phyloP scores from a whole-genome alignment of 352 stramenopile species.

The Globisporangium barbulae region DNA sequence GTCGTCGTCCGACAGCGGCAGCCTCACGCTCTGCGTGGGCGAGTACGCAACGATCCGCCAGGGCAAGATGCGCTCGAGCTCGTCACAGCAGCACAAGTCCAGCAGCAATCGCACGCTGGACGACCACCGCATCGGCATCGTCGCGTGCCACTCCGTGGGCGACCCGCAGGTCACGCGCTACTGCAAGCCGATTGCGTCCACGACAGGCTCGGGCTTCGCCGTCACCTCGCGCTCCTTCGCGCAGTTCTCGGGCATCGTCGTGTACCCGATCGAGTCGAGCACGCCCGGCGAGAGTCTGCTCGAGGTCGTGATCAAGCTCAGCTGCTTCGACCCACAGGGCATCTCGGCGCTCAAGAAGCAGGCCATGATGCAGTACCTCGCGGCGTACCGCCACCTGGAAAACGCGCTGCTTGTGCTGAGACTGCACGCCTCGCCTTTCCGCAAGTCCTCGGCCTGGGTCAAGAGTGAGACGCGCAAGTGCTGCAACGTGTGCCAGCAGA shows the following conservation, averaged over 20 bases:
- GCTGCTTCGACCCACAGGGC: slow-evolving; percentile 48
- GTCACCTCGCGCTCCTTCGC: slow-evolving; percentile 40
- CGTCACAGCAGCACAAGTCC: neutral
- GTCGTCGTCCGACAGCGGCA: slow-evolving; percentile 14
- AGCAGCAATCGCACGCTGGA: slow-evolving; percentile 13
- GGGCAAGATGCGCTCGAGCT: slow-evolving; percentile 30
- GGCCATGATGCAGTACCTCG: slow-evolving; percentile 51
- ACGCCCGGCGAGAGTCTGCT: slow-evolving; percentile 35
- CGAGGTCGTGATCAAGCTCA: slow-evolving; percentile 67
- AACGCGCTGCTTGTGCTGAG: slow-evolving; percentile 59
- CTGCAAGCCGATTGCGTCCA: slow-evolving; percentile 51
- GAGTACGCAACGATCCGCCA: slow-evolving; percentile 64
- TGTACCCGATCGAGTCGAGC: slow-evolving; percentile 48
- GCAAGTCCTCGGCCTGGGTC: slow-evolving; percentile 56
- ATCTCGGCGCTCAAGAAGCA: slow-evolving; percentile 35
- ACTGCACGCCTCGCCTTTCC: slow-evolving; percentile 50
- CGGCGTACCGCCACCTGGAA: slow-evolving; percentile 43
- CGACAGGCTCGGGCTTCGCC: slow-evolving; percentile 22
- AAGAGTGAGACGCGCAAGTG: slow-evolving; percentile 44
- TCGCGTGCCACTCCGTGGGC: slow-evolving; percentile 66
- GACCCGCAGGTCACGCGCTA: slow-evolving; percentile 55
- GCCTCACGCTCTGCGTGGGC: slow-evolving; percentile 44
- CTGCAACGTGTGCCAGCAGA: slow-evolving; percentile 53
- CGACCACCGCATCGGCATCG: slow-evolving; percentile 59
- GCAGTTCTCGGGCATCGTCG: slow-evolving; percentile 63